phyloP scores from a whole-genome alignment of 176 grass and related monocot genomes.

The Triticum turgidum region DNA sequence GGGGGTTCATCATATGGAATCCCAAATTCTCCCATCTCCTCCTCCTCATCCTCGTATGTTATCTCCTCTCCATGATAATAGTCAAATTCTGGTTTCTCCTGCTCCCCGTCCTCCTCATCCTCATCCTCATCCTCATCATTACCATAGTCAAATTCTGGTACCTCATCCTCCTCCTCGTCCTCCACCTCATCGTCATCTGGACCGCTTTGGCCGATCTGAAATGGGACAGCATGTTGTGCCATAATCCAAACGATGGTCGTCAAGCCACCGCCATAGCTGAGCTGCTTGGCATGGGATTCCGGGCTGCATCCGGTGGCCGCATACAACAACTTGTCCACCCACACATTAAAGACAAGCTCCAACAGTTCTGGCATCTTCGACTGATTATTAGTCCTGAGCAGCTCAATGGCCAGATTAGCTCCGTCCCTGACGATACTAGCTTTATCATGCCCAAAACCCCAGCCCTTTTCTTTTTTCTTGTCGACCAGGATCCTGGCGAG shows the following conservation, averaged over 20 bases:
- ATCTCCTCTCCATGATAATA: no score
- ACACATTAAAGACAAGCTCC: neutral
- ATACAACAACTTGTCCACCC: constrained; percentile 2
- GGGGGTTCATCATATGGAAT: no score
- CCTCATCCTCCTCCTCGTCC: no score
- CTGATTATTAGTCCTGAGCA: fast-evolving
- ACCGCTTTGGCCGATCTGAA: neutral
- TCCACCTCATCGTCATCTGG: neutral
- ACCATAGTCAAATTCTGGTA: no score
- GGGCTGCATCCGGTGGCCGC: neutral
- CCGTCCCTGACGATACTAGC: neutral
- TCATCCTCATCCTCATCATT: no score
- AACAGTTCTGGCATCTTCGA: neutral
- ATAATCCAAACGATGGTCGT: neutral
- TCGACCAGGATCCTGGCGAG: neutral
- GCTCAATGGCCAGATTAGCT: neutral
- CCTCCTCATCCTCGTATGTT: no score
- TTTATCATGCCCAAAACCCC: neutral
- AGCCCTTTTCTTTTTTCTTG: fast-evolving
- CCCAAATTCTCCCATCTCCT: no score
- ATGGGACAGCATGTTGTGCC: neutral
- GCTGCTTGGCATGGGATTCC: constrained; percentile 12
- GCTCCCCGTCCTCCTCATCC: no score
- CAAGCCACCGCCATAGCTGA: constrained; percentile 5
- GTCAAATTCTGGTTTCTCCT: no score